These are phyloP conservation scores for Pseudovirgaria hyperparasitica DNA, from an alignment of 2,329 filamentous ascomycete genomes.

Conservation along the genomic window DNA sequence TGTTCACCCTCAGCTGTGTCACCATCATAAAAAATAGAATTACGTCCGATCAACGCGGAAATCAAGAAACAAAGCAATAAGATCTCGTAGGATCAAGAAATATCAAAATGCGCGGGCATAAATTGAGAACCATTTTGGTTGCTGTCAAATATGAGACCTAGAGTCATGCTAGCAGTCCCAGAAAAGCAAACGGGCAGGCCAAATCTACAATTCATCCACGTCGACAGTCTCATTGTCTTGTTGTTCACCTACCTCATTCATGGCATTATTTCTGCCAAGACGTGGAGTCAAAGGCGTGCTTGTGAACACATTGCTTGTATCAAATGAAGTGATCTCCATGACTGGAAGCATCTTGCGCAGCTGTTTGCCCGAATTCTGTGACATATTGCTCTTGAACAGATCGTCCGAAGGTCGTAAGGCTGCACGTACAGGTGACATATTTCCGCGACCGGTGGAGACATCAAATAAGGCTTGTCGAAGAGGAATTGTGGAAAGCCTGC, in stretches of 20 bases:
- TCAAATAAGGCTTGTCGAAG: conserved; percentile 16
- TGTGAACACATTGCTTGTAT: conserved; percentile 24
- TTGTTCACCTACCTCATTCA: conserved; percentile 5
- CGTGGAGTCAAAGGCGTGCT: conserved; percentile 24
- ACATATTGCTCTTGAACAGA: conserved; percentile 7
- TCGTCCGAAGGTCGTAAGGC: no score
- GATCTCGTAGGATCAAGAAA: no score
- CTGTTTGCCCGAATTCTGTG: conserved; percentile 4
- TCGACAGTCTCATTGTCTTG: conserved; percentile 12
- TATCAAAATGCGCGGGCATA: no score
- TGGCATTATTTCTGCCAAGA: conserved; percentile 12
- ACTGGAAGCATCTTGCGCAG: conserved; percentile 11
- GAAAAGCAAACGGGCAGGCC: conserved; percentile 6
- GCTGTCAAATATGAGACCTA: no score
- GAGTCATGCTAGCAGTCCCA: background rate
- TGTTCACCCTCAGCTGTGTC: no score
- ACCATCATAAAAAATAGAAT: no score
- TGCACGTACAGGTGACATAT: conserved; percentile 14
- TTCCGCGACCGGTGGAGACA: conserved; percentile 11
- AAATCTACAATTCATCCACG: conserved; percentile 12
- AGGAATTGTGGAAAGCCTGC: no score
- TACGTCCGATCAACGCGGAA: no score
- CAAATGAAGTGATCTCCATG: conserved; percentile 18
- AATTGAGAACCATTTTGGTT: no score
- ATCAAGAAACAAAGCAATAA: no score